Percentiles rank a stretch among this genome's conserved stretches.
phyloP scores from a whole-genome alignment of 2,329 filamentous ascomycete genomes.

The Beauveria medogensis region DNA sequence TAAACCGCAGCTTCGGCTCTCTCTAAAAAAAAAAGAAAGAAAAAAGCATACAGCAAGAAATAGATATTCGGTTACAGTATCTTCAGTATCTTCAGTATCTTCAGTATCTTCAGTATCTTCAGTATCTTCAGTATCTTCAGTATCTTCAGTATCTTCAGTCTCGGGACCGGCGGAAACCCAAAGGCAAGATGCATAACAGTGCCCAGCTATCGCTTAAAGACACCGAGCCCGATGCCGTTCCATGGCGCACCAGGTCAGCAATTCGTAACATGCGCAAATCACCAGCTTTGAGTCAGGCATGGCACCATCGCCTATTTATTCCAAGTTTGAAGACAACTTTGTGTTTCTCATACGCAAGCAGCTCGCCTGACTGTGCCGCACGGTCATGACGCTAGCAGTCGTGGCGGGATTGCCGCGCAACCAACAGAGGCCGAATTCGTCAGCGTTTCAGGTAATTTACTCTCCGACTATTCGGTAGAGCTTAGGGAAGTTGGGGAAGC shows the following conservation, averaged over 20 bases:
- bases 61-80: not conserved
- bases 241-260: not conserved
- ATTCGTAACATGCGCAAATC: not conserved
- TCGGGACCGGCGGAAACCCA: not conserved
- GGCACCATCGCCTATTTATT: not conserved
- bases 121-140: not conserved
- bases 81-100: not conserved
- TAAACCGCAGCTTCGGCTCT: not conserved
- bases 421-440: not conserved
- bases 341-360: not conserved
- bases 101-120: not conserved
- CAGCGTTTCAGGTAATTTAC: not conserved
- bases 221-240: not conserved
- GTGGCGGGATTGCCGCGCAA: not conserved
- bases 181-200: not conserved
- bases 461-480: not conserved
- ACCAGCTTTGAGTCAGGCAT: not conserved
- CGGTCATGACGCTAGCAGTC: not conserved
- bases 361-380: slow-evolving; percentile 2
- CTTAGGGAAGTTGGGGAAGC: not conserved
- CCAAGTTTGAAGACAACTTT: not conserved
- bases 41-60: too few relatives aligned
- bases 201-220: not conserved
- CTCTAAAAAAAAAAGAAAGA: too few relatives aligned
- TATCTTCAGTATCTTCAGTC: not conserved